Evolutionary conservation across 306 rosid species (phyloP), one percentile per base, ranked within the genome.

Genomic region (Acmispon strigosus): DNA sequence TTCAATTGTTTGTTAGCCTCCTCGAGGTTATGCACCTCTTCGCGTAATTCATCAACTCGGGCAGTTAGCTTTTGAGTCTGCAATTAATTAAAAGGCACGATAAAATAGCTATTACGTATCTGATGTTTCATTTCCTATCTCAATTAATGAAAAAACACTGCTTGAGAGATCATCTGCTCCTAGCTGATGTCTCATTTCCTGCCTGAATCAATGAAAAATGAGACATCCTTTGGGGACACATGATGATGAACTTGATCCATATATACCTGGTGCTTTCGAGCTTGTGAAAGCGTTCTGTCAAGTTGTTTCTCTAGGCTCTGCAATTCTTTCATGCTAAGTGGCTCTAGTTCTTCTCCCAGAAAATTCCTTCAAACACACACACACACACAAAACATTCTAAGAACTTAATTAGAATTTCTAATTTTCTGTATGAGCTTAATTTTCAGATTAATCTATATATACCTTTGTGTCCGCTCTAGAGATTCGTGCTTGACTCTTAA

Each of bases 291-390:
- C 47, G 92, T 87, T 78, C 9, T 83, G 22, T 87, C 98, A 8
- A 89, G 74, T 76, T 81, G 88, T 69, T 86, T 89, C 89, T 92
- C 98, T 36, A 92, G 84, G 51, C 20, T 68, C 32, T 81, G 76
- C 88, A 89, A 69, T 62, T 92, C 95, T 52, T 86, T 89, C 62
- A 84, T 41, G 65, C 48, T 65, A 62, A 89, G 90, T 15, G 80
- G 39, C 32, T 80, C 87, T 18, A 92, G 88, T 76, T 92, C 90
- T 82, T 92, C 95, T 76, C 98, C 98, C 13, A 53, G 68, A 60
- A 81, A 68, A 67, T 86, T 80, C 88, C 98, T 92, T 68, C 37
- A 69, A 39, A 59, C 17, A 34, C 58, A 52, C 3, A 70, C 18
- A 56, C 10, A 56, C 1, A 48, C n/a, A 15, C 8, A 5, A 24